phyloP scores from a whole-genome alignment of 176 grass and related monocot genomes.

The Aegilops sharonensis region DNA sequence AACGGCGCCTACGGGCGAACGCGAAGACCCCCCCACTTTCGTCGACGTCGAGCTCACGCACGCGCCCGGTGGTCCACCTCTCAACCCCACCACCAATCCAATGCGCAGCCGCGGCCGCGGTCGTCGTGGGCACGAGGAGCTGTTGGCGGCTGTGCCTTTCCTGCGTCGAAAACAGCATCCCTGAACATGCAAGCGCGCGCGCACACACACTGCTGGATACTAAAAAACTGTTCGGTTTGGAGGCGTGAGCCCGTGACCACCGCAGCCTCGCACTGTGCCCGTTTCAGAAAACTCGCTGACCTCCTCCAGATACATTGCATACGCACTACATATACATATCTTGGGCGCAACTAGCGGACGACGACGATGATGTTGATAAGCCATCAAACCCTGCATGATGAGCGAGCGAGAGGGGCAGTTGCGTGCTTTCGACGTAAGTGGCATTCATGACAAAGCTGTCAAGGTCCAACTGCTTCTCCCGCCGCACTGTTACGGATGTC shows the following conservation, averaged over 20 bases:
- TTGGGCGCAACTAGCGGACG: no score
- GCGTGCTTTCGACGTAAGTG: conserved; percentile 27
- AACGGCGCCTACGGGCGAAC: no score
- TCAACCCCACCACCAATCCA: neutral
- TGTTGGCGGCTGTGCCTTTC: neutral
- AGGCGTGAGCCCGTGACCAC: neutral
- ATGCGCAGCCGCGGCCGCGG: neutral
- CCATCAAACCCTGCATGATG: neutral
- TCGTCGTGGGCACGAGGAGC: neutral
- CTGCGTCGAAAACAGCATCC: neutral
- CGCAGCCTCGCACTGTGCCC: neutral
- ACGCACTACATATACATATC: no score
- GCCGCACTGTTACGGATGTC: conserved; percentile 21
- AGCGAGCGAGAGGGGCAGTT: neutral
- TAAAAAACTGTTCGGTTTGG: neutral
- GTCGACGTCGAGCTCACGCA: neutral
- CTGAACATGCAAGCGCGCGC: neutral
- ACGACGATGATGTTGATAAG: neutral
- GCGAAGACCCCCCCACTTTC: neutral
- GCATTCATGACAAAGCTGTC: conserved; percentile 17
- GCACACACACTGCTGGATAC: neutral
- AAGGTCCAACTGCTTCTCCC: neutral
- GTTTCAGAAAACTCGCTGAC: neutral
- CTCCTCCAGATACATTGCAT: no score
- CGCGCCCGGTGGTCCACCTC: neutral